Percentiles rank a stretch among this genome's conserved stretches.
Conservation (phyloP, 345 rosid species). For the Ricinus communis region DNA sequence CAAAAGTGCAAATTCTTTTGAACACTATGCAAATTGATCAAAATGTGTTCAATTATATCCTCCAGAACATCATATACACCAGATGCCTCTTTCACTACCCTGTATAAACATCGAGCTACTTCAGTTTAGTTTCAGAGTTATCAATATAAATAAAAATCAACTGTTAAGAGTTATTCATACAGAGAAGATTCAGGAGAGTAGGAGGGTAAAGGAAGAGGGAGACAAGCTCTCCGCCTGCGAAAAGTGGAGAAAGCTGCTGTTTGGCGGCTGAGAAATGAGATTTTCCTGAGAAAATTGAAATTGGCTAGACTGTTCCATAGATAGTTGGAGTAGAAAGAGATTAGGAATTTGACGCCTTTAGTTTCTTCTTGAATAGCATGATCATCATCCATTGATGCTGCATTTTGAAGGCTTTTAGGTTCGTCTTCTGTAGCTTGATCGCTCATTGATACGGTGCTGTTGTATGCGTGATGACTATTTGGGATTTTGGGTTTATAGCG, state of each 20-base stretch:
- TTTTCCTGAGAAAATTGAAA: slow-evolving; percentile 45
- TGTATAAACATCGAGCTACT: not conserved
- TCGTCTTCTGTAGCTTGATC: too few relatives aligned
- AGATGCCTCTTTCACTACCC: slow-evolving; percentile 40
- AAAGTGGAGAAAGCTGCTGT: slow-evolving; percentile 4
- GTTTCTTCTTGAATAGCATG: slow-evolving; percentile 3
- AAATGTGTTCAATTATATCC: slow-evolving; percentile 56
- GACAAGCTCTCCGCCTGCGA: slow-evolving; percentile 35
- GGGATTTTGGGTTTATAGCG: not conserved
- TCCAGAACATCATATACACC: slow-evolving; percentile 55
- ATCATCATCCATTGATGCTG: not conserved
- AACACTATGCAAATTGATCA: slow-evolving; percentile 56
- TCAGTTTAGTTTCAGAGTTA: too few relatives aligned
- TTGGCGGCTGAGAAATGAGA: slow-evolving; percentile 53
- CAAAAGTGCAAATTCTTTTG: slow-evolving; percentile 80
- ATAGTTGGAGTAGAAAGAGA: slow-evolving; percentile 52
- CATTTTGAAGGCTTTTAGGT: too few relatives aligned
- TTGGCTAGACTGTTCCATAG: slow-evolving; percentile 48
- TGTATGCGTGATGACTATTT: not conserved
- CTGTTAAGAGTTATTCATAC: slow-evolving; percentile 34
- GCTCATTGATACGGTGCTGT: not conserved
- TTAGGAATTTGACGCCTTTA: slow-evolving; percentile 32
- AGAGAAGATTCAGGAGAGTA: slow-evolving; percentile 40
- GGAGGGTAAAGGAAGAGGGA: slow-evolving; percentile 75
- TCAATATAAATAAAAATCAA: not conserved